Evolutionary conservation across 1,284 basidiomycete genomes (phyloP), one percentile per base, ranked within the genome.

Genomic region (Rhizoctonia solani): DNA sequence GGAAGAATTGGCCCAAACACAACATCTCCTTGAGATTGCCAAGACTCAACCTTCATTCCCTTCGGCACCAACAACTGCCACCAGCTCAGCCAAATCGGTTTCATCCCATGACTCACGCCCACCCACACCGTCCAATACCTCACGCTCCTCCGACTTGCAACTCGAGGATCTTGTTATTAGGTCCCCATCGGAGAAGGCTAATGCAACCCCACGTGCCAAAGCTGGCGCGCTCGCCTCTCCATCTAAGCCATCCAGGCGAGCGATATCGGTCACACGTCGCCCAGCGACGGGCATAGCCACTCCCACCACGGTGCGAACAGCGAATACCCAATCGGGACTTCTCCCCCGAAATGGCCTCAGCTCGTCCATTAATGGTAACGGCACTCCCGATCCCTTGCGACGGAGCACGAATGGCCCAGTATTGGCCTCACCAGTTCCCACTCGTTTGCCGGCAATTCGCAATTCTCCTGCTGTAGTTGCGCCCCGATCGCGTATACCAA

Each of bases 271-370:
- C 19, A 63, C 59, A 11, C 59, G 59, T 27, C 59, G 59, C 5
- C 54, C 47, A 3, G 59, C 32, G 21, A 63, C 47, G 13, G 59
- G 59, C 13, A 63, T 63, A 6, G 59, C 49, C n/a, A 27, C 47
- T n/a, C 59, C 59, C 21, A 52, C 59, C 0, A 49, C 53, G 3
- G 59, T 63, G 75, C 73, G 74, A 73, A 53, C 76, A 61, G 74
- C 76, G 70, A 74, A 78, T 53, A 80, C 80, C 34, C 82, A 83
- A 53, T 80, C 82, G 16, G 75, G 79, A 13, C 76, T 84, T 56
- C 78, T 87, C 21, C 81, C 82, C 61, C 82, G 82, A 47, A 78
- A 81, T 52, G 81, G 80, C 59, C 81, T 85, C 74, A 78, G 77
- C 75, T 53, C 83, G 81, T 42, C 21, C 37, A 71, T 77, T 80